These are phyloP conservation scores for Pilatotrama ljubarskyi DNA, from an alignment of 768 basidiomycete species.

Conservation along the genomic window DNA sequence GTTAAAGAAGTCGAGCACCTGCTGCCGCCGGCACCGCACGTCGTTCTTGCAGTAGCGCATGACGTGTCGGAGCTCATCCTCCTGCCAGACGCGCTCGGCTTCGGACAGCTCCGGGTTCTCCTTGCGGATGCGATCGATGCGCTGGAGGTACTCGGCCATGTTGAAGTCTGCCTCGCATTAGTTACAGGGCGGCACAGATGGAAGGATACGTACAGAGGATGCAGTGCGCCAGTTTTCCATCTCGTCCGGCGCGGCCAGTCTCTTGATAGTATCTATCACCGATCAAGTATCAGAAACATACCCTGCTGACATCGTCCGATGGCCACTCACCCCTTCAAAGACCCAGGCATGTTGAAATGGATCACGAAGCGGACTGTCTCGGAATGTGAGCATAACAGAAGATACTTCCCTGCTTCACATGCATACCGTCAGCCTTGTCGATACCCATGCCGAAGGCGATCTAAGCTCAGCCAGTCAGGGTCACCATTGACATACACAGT, in stretches of 20 bases:
- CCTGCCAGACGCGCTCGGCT: constrained; percentile 58
- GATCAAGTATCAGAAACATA: not conserved
- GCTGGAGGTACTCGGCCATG: constrained; percentile 54
- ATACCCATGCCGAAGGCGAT: constrained; percentile 98
- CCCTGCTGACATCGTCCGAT: not conserved
- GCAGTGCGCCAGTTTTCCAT: constrained; percentile 82
- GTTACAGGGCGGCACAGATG: not conserved
- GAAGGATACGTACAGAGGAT: constrained; percentile 65
- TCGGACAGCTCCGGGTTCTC: constrained; percentile 45
- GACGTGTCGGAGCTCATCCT: constrained; percentile 64
- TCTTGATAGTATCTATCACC: constrained; percentile 82
- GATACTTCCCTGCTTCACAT: no score
- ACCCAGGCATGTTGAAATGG: constrained; percentile 79
- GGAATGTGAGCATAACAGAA: not conserved
- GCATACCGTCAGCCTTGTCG: constrained; percentile 76
- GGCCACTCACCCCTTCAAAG: constrained; percentile 75
- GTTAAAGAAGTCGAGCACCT: constrained; percentile 87
- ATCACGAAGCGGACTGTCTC: constrained; percentile 85
- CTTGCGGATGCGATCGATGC: constrained; percentile 63
- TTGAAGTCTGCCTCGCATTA: constrained; percentile 48
- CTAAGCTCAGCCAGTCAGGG: constrained; percentile 37
- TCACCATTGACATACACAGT: no score
- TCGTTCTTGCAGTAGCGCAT: constrained; percentile 79
- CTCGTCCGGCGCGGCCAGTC: constrained; percentile 94
- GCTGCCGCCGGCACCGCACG: constrained; percentile 82